phyloP scores from a whole-genome alignment of 2,329 filamentous ascomycete genomes.

The Clarireedia paspali region DNA sequence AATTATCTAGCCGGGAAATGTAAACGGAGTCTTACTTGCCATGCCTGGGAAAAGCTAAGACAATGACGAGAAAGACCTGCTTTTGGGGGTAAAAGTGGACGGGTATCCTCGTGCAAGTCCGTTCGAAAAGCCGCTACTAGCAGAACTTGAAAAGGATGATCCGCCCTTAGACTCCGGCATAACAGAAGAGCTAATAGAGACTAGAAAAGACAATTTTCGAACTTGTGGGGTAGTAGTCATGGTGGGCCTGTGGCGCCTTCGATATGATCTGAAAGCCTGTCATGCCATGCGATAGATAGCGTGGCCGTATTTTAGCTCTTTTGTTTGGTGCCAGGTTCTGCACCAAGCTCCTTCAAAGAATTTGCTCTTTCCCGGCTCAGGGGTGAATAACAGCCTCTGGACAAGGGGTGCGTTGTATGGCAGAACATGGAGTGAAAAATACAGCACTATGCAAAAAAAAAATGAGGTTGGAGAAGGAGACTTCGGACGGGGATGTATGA shows the following conservation, averaged over 20 bases:
- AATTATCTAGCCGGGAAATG: not conserved
- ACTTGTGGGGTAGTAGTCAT: conserved; percentile 22
- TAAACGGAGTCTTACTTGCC: not conserved
- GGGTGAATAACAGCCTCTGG: not conserved
- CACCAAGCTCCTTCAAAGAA: conserved; percentile 13
- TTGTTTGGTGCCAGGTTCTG: conserved; percentile 12
- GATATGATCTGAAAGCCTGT: conserved; percentile 5
- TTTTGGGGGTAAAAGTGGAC: not conserved
- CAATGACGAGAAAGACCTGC: not conserved
- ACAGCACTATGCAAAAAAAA: not conserved
- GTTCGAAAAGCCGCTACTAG: not conserved
- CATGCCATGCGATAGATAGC: not conserved
- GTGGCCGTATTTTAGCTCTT: not conserved
- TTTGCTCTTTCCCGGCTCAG: not conserved
- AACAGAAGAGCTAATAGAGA: not conserved
- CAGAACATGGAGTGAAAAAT: not conserved
- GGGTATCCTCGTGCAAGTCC: not conserved
- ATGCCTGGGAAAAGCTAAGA: not conserved
- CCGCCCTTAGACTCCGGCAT: conserved; percentile 1
- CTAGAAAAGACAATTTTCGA: conserved; percentile 1
- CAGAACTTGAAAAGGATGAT: not conserved
- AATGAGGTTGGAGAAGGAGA: not conserved
- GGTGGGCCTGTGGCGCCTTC: not conserved
- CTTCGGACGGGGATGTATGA: not conserved
- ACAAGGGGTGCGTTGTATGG: not conserved